phyloP scores from a whole-genome alignment of 768 basidiomycete species.

The Lactarius tabidus region DNA sequence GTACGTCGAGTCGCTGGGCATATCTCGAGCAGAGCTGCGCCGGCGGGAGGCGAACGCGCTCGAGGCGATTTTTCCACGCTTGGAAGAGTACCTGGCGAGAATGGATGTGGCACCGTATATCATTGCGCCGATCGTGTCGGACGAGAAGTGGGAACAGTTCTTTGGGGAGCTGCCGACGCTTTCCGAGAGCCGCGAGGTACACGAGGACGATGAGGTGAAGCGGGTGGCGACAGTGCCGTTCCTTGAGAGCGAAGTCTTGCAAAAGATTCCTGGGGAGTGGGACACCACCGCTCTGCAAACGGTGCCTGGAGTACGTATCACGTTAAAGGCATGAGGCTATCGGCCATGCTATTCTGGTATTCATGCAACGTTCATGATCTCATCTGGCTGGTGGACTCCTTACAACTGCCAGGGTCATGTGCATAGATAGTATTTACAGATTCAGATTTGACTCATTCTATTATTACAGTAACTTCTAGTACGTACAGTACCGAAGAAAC shows the following conservation, averaged over 20 bases:
- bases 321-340: background rate
- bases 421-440: too few species aligned
- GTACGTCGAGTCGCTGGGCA: conserved; percentile 51
- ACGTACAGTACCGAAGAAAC: too few species aligned
- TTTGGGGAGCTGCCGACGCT: conserved; percentile 25
- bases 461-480: too few species aligned
- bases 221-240: background rate
- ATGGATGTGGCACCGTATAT: conserved; percentile 17
- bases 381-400: background rate
- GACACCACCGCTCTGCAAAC: background rate
- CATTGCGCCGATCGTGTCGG: conserved; percentile 31
- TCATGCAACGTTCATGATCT: too few species aligned
- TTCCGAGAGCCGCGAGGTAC: background rate
- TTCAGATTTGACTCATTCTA: too few species aligned
- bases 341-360: background rate
- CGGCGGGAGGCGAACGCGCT: conserved; percentile 28
- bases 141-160: conserved; percentile 31
- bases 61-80: conserved; percentile 27
- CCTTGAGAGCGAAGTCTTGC: background rate
- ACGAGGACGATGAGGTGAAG: background rate
- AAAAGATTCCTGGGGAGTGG: background rate
- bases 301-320: background rate
- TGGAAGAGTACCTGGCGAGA: conserved; percentile 24
- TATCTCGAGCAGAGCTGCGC: conserved; percentile 45
- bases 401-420: background rate